Conservation (phyloP, 805 yeast species). For the Teunomyces pallodes region DNA sequence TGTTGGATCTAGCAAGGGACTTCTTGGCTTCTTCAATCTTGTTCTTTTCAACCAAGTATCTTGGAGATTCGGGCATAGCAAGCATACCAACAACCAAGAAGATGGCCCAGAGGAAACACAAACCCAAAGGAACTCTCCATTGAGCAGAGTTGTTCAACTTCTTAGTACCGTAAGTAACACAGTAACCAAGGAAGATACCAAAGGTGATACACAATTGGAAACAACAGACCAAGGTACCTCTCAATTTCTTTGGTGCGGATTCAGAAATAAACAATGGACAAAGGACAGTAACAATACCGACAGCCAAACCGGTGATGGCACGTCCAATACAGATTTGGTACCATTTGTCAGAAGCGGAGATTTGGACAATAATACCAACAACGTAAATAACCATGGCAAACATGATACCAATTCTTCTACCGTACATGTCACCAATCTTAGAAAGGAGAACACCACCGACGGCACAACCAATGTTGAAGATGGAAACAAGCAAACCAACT, state of each 20-base stretch:
- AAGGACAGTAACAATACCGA: slow-evolving; percentile 25
- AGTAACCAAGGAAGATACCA: slow-evolving; percentile 28
- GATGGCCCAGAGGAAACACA: slow-evolving; percentile 28
- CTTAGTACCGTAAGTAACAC: slow-evolving; percentile 26
- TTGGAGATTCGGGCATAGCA: slow-evolving; percentile 28
- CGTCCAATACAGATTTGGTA: slow-evolving; percentile 26
- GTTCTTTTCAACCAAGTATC: slow-evolving; percentile 23
- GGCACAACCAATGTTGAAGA: slow-evolving; percentile 30
- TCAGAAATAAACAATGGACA: slow-evolving; percentile 27
- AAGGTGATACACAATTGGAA: slow-evolving; percentile 27
- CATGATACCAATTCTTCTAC: slow-evolving; percentile 26
- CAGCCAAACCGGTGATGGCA: slow-evolving; percentile 26
- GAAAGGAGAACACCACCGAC: slow-evolving; percentile 26
- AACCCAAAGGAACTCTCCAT: slow-evolving; percentile 29
- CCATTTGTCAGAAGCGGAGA: slow-evolving; percentile 20
- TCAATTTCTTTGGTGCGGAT: slow-evolving; percentile 25
- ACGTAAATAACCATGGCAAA: slow-evolving; percentile 25
- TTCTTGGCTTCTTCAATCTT: slow-evolving; percentile 25
- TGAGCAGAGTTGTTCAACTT: slow-evolving; percentile 20
- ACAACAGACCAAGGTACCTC: slow-evolving; percentile 29
- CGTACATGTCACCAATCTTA: slow-evolving; percentile 23
- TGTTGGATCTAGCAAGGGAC: slow-evolving; percentile 25
- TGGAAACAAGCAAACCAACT: slow-evolving; percentile 26
- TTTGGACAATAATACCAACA: slow-evolving; percentile 27
- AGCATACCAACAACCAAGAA: slow-evolving; percentile 23